phyloP scores from a whole-genome alignment of 2,329 filamentous ascomycete genomes.

The Ceratocystis lukuohia region DNA sequence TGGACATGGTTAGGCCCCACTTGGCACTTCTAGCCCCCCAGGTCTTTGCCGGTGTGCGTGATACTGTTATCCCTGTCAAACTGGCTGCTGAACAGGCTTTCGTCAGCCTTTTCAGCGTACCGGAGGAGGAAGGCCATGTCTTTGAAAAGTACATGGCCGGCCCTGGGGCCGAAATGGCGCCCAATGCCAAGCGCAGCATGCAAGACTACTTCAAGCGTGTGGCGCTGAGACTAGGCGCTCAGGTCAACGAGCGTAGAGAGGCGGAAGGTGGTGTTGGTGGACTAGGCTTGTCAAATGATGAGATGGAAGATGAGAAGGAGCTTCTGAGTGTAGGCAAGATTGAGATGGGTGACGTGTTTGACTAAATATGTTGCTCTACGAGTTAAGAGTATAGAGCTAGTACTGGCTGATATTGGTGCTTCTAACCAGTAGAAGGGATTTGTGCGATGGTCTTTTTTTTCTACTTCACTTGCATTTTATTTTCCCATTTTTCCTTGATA shows the following conservation, averaged over 20 bases:
- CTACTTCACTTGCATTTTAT: background rate
- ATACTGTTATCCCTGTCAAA: slow-evolving; percentile 88
- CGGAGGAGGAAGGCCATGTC: slow-evolving; percentile 69
- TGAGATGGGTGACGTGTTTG: slow-evolving; percentile 35
- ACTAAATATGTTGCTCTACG: slow-evolving; percentile 7
- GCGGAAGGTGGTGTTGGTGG: slow-evolving; percentile 83
- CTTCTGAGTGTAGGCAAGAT: slow-evolving; percentile 91
- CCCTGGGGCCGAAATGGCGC: slow-evolving; percentile 49
- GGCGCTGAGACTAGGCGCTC: slow-evolving; percentile 66
- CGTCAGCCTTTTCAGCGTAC: slow-evolving; percentile 76
- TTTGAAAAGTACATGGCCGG: slow-evolving; percentile 84
- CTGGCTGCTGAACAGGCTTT: slow-evolving; percentile 90
- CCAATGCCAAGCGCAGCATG: slow-evolving; percentile 76
- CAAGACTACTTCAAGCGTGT: slow-evolving; percentile 95
- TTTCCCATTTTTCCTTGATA: background rate
- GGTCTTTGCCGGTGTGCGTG: slow-evolving; percentile 79
- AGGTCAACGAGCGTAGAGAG: slow-evolving; percentile 77
- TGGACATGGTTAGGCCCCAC: slow-evolving; percentile 70
- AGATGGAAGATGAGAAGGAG: slow-evolving; percentile 86
- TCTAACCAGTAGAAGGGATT: background rate
- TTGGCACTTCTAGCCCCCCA: slow-evolving; percentile 65
- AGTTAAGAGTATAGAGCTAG: background rate
- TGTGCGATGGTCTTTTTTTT: background rate
- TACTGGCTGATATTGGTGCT: background rate
- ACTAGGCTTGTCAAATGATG: slow-evolving; percentile 75